A percentile compares a stretch with the other conserved stretches of the same genome.
phyloP scores from a whole-genome alignment of 2,329 filamentous ascomycete species.

The Neopestalotiopsis sp. region DNA sequence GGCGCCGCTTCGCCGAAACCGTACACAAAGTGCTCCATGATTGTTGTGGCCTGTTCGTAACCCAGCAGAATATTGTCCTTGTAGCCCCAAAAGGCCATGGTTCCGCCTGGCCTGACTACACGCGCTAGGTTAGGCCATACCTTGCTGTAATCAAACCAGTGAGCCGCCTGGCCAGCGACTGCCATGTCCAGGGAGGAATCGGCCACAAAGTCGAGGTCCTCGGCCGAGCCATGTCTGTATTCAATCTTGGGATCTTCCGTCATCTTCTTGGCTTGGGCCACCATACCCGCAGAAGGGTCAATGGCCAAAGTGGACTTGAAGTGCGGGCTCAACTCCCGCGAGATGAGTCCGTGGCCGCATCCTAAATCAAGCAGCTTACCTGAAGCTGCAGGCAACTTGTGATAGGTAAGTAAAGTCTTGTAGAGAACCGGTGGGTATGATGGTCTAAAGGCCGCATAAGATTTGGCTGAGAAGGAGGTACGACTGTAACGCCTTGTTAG shows the following conservation, averaged over 20 bases:
- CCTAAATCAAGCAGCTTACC: slow-evolving; percentile 62
- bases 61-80: slow-evolving; percentile 67
- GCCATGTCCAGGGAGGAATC: slow-evolving; percentile 58
- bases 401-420: slow-evolving; percentile 58
- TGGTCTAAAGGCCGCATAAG: slow-evolving; percentile 66
- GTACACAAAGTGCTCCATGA: slow-evolving; percentile 64
- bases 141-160: slow-evolving; percentile 68
- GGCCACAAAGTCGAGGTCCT: slow-evolving; percentile 56
- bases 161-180: slow-evolving; percentile 62
- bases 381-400: slow-evolving; percentile 42
- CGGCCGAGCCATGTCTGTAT: slow-evolving; percentile 57
- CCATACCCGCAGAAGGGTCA: slow-evolving; percentile 65
- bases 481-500: slow-evolving; percentile 46
- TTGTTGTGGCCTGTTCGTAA: slow-evolving; percentile 53
- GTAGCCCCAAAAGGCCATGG: slow-evolving; percentile 71
- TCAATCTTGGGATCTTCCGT: slow-evolving; percentile 50
- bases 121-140: slow-evolving; percentile 62
- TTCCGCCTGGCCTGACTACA: slow-evolving; percentile 59
- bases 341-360: slow-evolving; percentile 65
- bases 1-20: slow-evolving; percentile 49
- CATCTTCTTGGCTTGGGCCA: slow-evolving; percentile 52
- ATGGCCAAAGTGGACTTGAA: slow-evolving; percentile 59
- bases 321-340: slow-evolving; percentile 56
- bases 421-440: slow-evolving; percentile 62
- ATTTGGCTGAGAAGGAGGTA: slow-evolving; percentile 59